A percentile compares a stretch with the other conserved stretches of the same genome.
phyloP scores from a whole-genome alignment of 2,329 filamentous ascomycete genomes.

The Aureobasidium sp. region DNA sequence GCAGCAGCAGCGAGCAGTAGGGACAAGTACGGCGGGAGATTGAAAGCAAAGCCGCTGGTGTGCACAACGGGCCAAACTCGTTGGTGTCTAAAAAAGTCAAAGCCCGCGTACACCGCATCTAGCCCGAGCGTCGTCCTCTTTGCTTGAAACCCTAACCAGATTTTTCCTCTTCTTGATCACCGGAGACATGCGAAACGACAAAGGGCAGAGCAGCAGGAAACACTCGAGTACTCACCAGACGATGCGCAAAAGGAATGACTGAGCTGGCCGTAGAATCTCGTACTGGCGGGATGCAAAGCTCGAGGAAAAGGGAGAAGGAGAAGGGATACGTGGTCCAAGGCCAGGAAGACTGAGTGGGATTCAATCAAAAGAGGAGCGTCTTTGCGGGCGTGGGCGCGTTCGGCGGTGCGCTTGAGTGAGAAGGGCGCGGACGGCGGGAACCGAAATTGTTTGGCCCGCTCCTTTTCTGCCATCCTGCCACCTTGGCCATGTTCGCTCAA shows the following conservation, averaged over 20 bases:
- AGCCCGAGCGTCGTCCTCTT: constrained; percentile 15
- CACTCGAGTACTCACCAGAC: background rate
- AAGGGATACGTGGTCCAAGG: constrained; percentile 7
- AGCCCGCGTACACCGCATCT: constrained; percentile 12
- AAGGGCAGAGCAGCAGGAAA: background rate
- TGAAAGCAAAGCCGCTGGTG: constrained; percentile 8
- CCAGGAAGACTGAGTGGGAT: constrained; percentile 11
- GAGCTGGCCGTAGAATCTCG: background rate
- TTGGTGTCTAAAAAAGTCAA: constrained; percentile 15
- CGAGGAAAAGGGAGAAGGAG: background rate
- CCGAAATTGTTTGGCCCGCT: constrained; percentile 7
- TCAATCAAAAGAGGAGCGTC: constrained; percentile 14
- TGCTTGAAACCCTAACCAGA: constrained; percentile 9
- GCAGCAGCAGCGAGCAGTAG: constrained; percentile 9
- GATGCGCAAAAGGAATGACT: constrained; percentile 12
- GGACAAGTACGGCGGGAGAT: constrained; percentile 12
- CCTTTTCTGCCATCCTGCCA: constrained; percentile 5
- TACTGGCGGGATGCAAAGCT: background rate
- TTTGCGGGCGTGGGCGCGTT: constrained; percentile 8
- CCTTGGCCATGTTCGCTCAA: constrained; percentile 6
- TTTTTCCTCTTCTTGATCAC: constrained; percentile 1
- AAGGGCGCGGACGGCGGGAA: background rate
- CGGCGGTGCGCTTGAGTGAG: constrained; percentile 6
- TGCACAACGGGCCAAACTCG: constrained; percentile 7
- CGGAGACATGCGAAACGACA: background rate